A percentile compares a stretch with the other conserved stretches of the same genome.
phyloP scores from a whole-genome alignment of 495 filamentous ascomycete species.

The Clohesyomyces aquaticus region DNA sequence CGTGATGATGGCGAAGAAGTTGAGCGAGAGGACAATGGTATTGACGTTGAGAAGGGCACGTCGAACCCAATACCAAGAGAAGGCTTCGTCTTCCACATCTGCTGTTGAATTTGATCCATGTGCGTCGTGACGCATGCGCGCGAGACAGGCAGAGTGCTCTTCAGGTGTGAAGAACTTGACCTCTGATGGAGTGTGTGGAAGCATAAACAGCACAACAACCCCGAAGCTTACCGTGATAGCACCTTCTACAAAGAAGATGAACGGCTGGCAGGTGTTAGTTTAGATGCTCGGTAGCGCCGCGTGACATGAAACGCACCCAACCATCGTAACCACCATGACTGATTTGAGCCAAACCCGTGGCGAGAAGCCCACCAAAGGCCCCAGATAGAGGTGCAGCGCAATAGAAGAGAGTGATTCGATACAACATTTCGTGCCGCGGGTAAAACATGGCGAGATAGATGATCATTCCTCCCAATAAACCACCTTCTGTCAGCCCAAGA shows the following conservation, averaged over 20 bases:
- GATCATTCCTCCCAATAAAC: constrained; percentile 59
- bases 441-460: constrained; percentile 58
- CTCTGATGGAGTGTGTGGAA: constrained; percentile 52
- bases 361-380: constrained; percentile 67
- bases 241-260: constrained; percentile 48
- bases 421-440: constrained; percentile 50
- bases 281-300: constrained; percentile 47
- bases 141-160: constrained; percentile 45
- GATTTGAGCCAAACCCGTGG: constrained; percentile 54
- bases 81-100: constrained; percentile 52
- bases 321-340: constrained; percentile 49
- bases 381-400: constrained; percentile 65
- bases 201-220: constrained; percentile 50
- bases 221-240: constrained; percentile 52
- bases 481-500: constrained; percentile 53
- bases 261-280: constrained; percentile 9
- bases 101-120: constrained; percentile 45
- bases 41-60: constrained; percentile 52
- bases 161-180: constrained; percentile 50
- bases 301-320: constrained; percentile 47
- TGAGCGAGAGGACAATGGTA: constrained; percentile 49
- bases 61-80: constrained; percentile 52
- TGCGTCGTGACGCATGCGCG: constrained; percentile 51
- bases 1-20: constrained; percentile 54
- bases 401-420: constrained; percentile 61